phyloP scores from a whole-genome alignment of 1,139 yeast genomes.

The Geotrichum klebahnii region DNA sequence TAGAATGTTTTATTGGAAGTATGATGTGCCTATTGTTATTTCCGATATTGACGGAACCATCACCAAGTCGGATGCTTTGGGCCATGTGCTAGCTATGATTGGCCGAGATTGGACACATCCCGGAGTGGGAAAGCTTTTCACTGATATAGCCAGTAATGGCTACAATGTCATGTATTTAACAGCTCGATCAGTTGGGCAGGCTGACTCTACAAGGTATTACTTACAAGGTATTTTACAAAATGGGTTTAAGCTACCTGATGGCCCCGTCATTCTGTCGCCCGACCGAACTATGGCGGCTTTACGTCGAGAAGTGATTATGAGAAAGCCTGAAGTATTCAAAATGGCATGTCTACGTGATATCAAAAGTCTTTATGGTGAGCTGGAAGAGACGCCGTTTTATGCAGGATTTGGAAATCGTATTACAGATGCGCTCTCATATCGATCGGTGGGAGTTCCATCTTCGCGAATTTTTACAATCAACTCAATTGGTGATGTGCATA shows the following conservation, averaged over 20 bases:
- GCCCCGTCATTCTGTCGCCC: constrained; percentile 94
- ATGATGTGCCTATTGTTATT: constrained; percentile 82
- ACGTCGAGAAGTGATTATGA: constrained; percentile 81
- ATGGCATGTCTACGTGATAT: constrained; percentile 95
- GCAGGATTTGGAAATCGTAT: constrained; percentile 98
- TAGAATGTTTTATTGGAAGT: constrained; percentile 77
- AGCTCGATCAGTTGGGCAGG: constrained; percentile 93
- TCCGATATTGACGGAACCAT: constrained; percentile 98
- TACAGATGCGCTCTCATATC: constrained; percentile 92
- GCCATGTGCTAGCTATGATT: constrained; percentile 88
- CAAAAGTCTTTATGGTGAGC: constrained; percentile 50
- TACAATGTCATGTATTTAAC: constrained; percentile 91
- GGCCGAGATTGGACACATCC: constrained; percentile 98
- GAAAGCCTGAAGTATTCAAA: constrained; percentile 95
- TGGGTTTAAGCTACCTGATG: constrained; percentile 69
- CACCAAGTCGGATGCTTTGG: constrained; percentile 95
- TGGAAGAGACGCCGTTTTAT: constrained; percentile 67
- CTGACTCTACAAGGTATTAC: constrained; percentile 87
- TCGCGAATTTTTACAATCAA: constrained; percentile 94
- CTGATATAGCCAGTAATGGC: constrained; percentile 80
- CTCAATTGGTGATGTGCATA: constrained; percentile 94
- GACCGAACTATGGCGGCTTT: constrained; percentile 96
- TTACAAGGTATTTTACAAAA: constrained; percentile 73
- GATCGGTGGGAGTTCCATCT: constrained; percentile 91
- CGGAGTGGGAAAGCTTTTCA: constrained; percentile 88